A percentile compares a stretch with the other conserved stretches of the same genome.
These are phyloP conservation scores for Sanguinoderma infundibulare DNA, from an alignment of 1,284 basidiomycete genomes.

Conservation along the genomic window DNA sequence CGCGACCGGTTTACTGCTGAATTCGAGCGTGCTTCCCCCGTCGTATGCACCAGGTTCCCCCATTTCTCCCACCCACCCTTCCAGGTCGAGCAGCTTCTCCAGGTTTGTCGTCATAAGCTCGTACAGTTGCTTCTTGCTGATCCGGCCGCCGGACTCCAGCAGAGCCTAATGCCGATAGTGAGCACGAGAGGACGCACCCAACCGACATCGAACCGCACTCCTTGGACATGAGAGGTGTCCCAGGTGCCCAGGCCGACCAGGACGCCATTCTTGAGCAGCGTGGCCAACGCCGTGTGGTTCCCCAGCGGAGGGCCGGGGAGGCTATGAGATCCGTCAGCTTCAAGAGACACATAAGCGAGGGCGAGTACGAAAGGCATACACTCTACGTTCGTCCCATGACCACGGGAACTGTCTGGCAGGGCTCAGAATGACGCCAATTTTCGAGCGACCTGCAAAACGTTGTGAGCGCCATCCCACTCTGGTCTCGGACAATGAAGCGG, in stretches of 20 bases:
- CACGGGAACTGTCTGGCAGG: constrained; percentile 54
- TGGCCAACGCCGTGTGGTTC: constrained; percentile 49
- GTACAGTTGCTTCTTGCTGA: constrained; percentile 48
- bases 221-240: constrained; percentile 52
- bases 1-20: constrained; percentile 46
- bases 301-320: constrained; percentile 60
- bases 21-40: constrained; percentile 44
- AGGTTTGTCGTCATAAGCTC: constrained; percentile 53
- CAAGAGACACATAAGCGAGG: neutral
- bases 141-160: constrained; percentile 43
- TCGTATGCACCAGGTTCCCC: constrained; percentile 58
- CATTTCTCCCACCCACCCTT: constrained; percentile 32
- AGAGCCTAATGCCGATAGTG: constrained; percentile 34
- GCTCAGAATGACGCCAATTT: constrained; percentile 58
- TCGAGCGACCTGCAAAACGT: constrained; percentile 40
- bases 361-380: constrained; percentile 35
- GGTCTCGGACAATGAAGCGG: constrained; percentile 11
- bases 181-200: constrained; percentile 42
- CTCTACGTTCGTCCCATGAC: constrained; percentile 53
- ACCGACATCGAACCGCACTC: constrained; percentile 58
- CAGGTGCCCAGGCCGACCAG: constrained; percentile 56
- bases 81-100: constrained; percentile 53
- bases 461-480: neutral
- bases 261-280: constrained; percentile 52
- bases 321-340: constrained; percentile 28